Base-by-base conservation (phyloP, 805 yeast species). In the Helenozyma rhizophorensis region DNA sequence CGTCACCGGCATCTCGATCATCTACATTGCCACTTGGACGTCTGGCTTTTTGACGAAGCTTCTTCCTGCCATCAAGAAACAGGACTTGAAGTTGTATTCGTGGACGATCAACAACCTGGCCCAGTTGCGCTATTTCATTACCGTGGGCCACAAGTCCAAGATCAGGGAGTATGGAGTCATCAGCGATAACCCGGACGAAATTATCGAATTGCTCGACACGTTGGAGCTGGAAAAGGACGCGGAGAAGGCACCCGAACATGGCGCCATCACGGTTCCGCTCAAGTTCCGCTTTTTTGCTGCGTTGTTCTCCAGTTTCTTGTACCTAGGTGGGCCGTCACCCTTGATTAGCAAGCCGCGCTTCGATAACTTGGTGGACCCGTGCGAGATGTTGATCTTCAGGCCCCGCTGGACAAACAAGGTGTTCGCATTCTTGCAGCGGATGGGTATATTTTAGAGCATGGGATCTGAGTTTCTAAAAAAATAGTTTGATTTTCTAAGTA, bases 71-170 rank as follows among this genome's bases (percentile, higher is more conserved):
- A 39, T 54, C 16, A 53, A 52, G 37, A 34, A 39, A 9, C 60
- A 65, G 31, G 41, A 57, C 35, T 42, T 64, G 43, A 53, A 51
- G 30, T 45, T 66, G 23, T 62, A 48, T 34, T 49, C 61, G 13
- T 66, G 71, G 72, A 66, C 72, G 8, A 44, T 66, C 28, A 66
- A 66, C 40, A 58, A 39, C 24, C 33, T 29, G n/a, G 37, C 37
- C n/a, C 71, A 66, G 37, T 58, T 48, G 28, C 57, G 60, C 21
- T 63, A 63, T 44, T 52, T 65, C 28, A 32, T 30, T 14, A 45
- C 40, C 12, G 32, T 65, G 12, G 59, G 66, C 23, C 35, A 34
- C 27, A 24, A 32, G 4, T 54, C 57, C 12, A 29, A 39, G 3
- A 27, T 66, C 8, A 25, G 33, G 2, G 64, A 62, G 27, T 64